These are phyloP conservation scores for Diplodia sapinea DNA, from an alignment of 2,329 filamentous ascomycete species.

Conservation along the genomic window DNA sequence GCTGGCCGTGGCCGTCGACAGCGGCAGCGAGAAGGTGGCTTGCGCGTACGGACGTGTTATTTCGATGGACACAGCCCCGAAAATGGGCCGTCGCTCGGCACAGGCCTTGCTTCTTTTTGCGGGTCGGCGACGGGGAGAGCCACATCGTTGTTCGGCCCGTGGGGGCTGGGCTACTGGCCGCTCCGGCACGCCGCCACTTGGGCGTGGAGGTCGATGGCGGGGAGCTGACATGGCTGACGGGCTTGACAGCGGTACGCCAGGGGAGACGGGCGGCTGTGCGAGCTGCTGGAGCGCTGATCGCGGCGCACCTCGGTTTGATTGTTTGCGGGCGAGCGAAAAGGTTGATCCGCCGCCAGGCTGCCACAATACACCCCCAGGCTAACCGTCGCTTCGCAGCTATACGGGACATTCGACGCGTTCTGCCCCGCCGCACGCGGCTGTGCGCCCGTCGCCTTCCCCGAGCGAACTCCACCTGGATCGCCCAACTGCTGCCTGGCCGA, in stretches of 20 bases:
- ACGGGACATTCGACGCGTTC: background rate
- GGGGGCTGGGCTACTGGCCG: background rate
- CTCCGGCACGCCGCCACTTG: background rate
- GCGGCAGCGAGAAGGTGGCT: background rate
- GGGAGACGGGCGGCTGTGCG: background rate
- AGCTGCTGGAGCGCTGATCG: background rate
- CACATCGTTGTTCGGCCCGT: constrained; percentile 8
- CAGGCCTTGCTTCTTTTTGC: background rate
- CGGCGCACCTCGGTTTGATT: background rate
- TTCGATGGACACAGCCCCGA: constrained; percentile 20
- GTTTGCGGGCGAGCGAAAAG: background rate
- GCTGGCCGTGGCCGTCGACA: background rate
- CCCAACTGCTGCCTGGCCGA: background rate
- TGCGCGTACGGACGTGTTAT: background rate
- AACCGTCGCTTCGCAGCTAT: background rate
- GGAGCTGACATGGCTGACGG: background rate
- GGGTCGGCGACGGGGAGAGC: constrained; percentile 9
- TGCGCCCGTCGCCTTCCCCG: background rate
- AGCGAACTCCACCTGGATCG: background rate
- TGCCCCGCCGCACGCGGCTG: background rate
- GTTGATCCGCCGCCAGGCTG: background rate
- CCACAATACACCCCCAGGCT: too few species aligned
- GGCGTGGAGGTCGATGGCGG: background rate
- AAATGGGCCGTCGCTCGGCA: constrained; percentile 4
- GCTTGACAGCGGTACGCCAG: background rate